Conservation (phyloP, 2,329 filamentous ascomycete genomes). For the Chrysosporium keratinophilum region DNA sequence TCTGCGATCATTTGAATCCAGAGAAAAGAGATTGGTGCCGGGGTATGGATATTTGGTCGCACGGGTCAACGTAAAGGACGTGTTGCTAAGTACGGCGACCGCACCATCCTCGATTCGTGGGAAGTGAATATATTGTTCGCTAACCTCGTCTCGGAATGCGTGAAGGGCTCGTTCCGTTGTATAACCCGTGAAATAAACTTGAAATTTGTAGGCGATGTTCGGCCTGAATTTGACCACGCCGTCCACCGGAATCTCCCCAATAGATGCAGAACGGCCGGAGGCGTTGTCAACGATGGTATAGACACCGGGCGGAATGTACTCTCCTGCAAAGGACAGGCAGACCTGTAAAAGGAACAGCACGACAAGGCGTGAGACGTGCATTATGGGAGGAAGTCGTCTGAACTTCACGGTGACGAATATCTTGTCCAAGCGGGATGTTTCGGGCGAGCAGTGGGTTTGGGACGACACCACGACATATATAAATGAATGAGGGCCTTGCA, state of each 20-base stretch:
- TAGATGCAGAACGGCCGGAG: not conserved
- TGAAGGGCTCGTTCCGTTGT: not conserved
- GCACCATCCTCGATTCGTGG: not conserved
- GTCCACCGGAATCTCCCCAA: not conserved
- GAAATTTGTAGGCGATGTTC: not conserved
- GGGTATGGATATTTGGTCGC: not conserved
- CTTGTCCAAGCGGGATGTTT: not conserved
- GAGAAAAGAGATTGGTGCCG: not conserved
- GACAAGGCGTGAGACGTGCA: conserved; percentile 2
- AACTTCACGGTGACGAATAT: not conserved
- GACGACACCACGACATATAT: conserved; percentile 1
- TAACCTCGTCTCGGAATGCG: not conserved
- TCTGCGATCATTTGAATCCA: not conserved
- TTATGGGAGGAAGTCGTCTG: not conserved
- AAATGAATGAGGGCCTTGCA: not conserved
- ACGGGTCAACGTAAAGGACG: not conserved
- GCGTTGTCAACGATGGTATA: not conserved
- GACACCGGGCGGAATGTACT: not conserved
- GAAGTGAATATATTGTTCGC: not conserved
- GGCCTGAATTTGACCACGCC: conserved; percentile 1
- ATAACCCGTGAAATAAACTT: not conserved
- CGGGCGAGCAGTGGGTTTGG: not conserved
- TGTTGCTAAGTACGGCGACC: not conserved
- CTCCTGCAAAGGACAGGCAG: not conserved
- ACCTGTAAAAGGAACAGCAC: conserved; percentile 3